phyloP scores from a whole-genome alignment of 2,329 filamentous ascomycete genomes.

The Fonsecaea multimorphosa region DNA sequence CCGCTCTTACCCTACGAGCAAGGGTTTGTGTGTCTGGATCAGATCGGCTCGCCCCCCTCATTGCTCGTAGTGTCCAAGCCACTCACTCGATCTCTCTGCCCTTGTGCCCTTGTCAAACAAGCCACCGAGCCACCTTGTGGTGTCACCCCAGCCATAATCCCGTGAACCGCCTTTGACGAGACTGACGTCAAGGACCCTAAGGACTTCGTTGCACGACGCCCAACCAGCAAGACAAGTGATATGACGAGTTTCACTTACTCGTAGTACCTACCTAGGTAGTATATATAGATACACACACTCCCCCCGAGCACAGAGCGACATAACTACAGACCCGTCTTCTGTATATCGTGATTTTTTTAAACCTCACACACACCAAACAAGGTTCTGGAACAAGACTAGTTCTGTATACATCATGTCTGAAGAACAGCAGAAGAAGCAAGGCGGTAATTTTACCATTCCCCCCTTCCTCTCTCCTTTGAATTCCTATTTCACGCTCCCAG shows the following conservation, averaged over 20 bases:
- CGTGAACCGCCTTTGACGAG: too few relatives aligned
- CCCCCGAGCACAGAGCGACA: too few relatives aligned
- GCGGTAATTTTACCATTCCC: constrained; percentile 18
- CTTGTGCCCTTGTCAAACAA: not conserved
- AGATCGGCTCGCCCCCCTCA: too few relatives aligned
- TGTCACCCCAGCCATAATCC: not conserved
- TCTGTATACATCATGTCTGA: constrained; percentile 23
- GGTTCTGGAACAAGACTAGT: not conserved
- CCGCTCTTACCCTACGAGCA: not conserved
- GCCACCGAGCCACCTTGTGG: not conserved
- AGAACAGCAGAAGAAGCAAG: constrained; percentile 31
- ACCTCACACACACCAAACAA: not conserved
- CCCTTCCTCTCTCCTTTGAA: not conserved
- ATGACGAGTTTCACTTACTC: too few relatives aligned
- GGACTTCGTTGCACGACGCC: not conserved
- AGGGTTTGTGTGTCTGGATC: not conserved
- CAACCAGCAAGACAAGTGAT: not conserved
- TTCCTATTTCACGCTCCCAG: too few relatives aligned
- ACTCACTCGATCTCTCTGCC: not conserved
- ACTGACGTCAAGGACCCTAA: not conserved
- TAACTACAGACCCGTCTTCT: too few relatives aligned
- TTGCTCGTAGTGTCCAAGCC: not conserved
- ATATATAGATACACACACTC: too few relatives aligned
- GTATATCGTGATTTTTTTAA: too few relatives aligned
- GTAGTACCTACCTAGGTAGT: too few relatives aligned